Evolutionary conservation across 1,139 yeast species (phyloP).

Genomic region (Sugiyamaella grinbergsii): DNA sequence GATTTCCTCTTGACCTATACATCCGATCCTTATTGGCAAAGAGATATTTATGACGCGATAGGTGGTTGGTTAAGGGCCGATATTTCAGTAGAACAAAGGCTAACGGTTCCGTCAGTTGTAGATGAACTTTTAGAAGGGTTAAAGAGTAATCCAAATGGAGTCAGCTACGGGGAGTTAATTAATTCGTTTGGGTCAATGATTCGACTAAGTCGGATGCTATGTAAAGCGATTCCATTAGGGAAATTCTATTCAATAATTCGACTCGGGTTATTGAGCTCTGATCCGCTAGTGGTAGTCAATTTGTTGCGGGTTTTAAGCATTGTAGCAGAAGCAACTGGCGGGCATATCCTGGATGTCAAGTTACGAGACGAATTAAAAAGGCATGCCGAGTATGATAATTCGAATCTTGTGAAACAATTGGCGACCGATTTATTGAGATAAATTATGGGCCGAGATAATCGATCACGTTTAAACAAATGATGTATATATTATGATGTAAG

Average conservation of each 20-base stretch:
- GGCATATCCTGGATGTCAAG: not conserved
- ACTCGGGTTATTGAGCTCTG: slow-evolving; percentile 27
- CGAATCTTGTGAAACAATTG: slow-evolving; percentile 15
- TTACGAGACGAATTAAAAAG: slow-evolving; percentile 1
- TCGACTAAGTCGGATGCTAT: slow-evolving; percentile 29
- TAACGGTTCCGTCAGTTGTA: slow-evolving; percentile 26
- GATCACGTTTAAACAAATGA: not conserved
- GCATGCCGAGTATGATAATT: not conserved
- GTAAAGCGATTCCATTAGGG: slow-evolving; percentile 25
- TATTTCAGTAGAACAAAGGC: slow-evolving; percentile 35
- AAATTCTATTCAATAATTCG: slow-evolving; percentile 26
- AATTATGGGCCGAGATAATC: not conserved
- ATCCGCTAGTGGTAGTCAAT: slow-evolving; percentile 32
- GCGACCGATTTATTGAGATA: slow-evolving; percentile 12
- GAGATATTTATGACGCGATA: slow-evolving; percentile 64
- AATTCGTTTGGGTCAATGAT: slow-evolving; percentile 32
- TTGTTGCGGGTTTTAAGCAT: slow-evolving; percentile 29
- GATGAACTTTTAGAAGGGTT: slow-evolving; percentile 31
- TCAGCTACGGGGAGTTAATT: slow-evolving; percentile 29
- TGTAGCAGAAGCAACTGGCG: slow-evolving; percentile 11
- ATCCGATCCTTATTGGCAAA: slow-evolving; percentile 69
- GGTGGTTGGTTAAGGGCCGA: slow-evolving; percentile 44
- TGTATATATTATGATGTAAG: not conserved
- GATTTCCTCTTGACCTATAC: slow-evolving; percentile 52
- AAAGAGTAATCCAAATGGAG: slow-evolving; percentile 23